Evolutionary conservation across 75 land plant genomes (phyloP).

Genomic region (Picea glauca): DNA sequence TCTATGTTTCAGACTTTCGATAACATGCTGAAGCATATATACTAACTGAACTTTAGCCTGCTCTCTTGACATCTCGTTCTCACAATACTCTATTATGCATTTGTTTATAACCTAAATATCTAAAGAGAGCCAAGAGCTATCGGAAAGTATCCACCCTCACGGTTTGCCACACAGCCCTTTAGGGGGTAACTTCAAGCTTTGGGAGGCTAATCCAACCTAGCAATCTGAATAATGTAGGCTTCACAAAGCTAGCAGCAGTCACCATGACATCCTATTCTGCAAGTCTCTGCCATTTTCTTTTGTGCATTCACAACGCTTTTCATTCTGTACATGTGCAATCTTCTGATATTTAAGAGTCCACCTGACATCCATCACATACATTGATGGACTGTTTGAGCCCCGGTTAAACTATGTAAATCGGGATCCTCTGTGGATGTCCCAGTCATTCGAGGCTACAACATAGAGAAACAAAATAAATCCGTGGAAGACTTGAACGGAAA

Average conservation of each 20-base stretch:
- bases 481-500: neutral
- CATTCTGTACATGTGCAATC: neutral
- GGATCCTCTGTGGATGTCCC: neutral
- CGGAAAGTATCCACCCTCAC: neutral
- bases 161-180: no score
- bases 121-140: neutral
- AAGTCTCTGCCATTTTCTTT: neutral
- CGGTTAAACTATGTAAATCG: neutral
- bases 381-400: no score
- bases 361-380: neutral
- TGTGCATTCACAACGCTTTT: neutral
- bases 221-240: neutral
- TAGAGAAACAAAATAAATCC: neutral
- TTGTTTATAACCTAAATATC: neutral
- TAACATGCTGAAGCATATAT: neutral
- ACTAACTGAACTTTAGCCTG: neutral
- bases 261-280: neutral
- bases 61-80: neutral
- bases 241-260: neutral
- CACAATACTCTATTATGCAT: neutral
- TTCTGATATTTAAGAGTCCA: neutral
- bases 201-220: neutral
- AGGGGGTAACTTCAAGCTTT: neutral
- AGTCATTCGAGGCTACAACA: neutral
- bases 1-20: neutral